Conservation (phyloP, 176 grass and related monocot species). For the Raddia distichophylla region DNA sequence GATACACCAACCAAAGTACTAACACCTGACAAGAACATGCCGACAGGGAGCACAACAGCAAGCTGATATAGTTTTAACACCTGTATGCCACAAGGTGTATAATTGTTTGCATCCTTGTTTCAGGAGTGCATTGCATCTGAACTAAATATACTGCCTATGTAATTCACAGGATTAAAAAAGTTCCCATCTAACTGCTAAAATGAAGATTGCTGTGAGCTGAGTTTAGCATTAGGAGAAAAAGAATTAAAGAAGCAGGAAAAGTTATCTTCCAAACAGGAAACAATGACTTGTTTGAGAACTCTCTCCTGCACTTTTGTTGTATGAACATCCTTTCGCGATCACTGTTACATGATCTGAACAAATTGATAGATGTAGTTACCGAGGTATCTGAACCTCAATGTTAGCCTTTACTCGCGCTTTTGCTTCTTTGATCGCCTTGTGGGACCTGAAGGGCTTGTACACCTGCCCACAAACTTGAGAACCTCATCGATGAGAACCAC, state of each 20-base stretch:
- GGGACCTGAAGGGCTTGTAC: constrained; percentile 43
- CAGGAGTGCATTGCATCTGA: not conserved
- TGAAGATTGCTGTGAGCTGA: constrained; percentile 3
- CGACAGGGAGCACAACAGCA: too few species aligned
- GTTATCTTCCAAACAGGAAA: not conserved
- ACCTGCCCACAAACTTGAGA: constrained; percentile 84
- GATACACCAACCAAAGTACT: not conserved
- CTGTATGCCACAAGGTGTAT: not conserved
- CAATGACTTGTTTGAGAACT: constrained; percentile 8
- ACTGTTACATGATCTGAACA: constrained; percentile 50
- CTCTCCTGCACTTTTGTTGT: constrained; percentile 30
- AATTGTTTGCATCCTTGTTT: not conserved
- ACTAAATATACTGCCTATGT: not conserved
- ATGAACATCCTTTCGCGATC: constrained; percentile 25
- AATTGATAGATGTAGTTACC: constrained; percentile 42
- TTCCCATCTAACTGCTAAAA: constrained; percentile 31
- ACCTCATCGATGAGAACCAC: constrained; percentile 88
- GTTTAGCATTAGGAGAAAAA: constrained; percentile 13
- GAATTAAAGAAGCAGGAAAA: not conserved
- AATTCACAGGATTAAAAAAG: constrained; percentile 41
- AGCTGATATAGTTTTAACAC: not conserved
- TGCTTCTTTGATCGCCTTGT: constrained; percentile 54
- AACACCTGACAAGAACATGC: not conserved
- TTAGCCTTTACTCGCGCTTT: constrained; percentile 71
- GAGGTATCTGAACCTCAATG: constrained; percentile 23